phyloP scores from a whole-genome alignment of 768 basidiomycete genomes.

The Hericium erinaceus region DNA sequence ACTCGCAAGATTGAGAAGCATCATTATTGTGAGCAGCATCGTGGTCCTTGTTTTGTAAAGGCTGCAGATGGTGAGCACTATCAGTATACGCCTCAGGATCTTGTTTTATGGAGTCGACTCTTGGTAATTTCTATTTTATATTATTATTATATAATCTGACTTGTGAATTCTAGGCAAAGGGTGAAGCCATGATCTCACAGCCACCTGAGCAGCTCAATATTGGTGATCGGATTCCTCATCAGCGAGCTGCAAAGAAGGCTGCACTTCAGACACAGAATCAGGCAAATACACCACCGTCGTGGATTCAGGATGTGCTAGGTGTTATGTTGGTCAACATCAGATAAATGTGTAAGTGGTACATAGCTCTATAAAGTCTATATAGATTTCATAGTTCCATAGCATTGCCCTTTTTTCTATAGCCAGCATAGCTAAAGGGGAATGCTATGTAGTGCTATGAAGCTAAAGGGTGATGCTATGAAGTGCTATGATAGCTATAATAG shows the following conservation, averaged over 20 bases:
- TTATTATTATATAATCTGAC: not conserved
- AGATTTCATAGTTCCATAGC: too few relatives aligned
- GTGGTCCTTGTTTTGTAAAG: not conserved
- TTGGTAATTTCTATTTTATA: too few relatives aligned
- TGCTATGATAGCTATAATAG: too few relatives aligned
- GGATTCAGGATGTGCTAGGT: not conserved
- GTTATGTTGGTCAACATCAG: not conserved
- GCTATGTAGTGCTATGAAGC: too few relatives aligned
- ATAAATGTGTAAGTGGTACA: too few relatives aligned
- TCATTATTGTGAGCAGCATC: not conserved
- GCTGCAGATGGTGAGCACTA: not conserved
- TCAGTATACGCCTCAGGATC: not conserved
- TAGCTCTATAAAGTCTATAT: too few relatives aligned
- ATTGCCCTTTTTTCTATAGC: too few relatives aligned
- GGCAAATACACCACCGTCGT: not conserved
- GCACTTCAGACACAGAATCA: not conserved
- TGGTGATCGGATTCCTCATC: not conserved
- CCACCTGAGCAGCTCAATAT: not conserved
- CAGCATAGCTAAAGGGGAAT: too few relatives aligned
- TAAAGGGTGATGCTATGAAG: too few relatives aligned
- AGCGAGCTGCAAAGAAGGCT: not conserved
- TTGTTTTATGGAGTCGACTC: not conserved
- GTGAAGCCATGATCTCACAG: not conserved
- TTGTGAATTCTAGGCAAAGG: not conserved
- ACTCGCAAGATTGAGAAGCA: not conserved